Base-by-base conservation (phyloP, 2,329 filamentous ascomycete genomes). In the Allantophomopsis lycopodina region DNA sequence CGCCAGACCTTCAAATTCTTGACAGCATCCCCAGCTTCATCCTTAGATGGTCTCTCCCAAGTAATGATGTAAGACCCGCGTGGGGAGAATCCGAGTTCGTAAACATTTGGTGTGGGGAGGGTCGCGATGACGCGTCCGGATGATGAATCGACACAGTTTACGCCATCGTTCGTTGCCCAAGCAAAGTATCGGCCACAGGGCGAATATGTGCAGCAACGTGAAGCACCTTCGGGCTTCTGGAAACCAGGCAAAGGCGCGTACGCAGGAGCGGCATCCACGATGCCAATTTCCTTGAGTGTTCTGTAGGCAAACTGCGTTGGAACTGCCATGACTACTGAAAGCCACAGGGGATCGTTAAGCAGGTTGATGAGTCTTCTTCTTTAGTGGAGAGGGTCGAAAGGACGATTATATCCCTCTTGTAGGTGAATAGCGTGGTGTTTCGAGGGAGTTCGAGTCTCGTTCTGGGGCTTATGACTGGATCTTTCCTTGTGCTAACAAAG, bases 1-100 rank as follows among this genome's bases (percentile, higher is more conserved):
- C 79, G 78, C 91, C 91, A 98, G 52, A 98, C 80, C 71, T 95
- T 96, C 48, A 98, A 68, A 59, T 98, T 98, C 74, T 94, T 95
- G 51, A 77, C 80, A 35, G 91, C 87, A 60, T 95, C 86, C 42
- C 91, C 91, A 44, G 83, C 80, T 55, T 89, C 89, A 55, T 96
- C 89, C 67, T 96, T 96, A 49, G 75, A 72, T 7, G 87, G 83
- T 30, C 91, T 79, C 67, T 98, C 89, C 87, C 88, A 96, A 40
- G 91, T 96, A 58, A 94, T 94, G 57, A 96, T 69, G 62, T 84
- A 98, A 42, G 84, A 91, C 45, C 91, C 91, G 41, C 79, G 71
- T 5, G 89, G 91, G 18, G 91, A 98, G 65, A 98, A 98, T 48
- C 81, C 85, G 44, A 98, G 68, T 60, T 98, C 91, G 65, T 85